Evolutionary conservation across 352 stramenopile genomes (phyloP), one percentile per base, ranked within the genome.

Genomic region (Phytophthora megakarya): DNA sequence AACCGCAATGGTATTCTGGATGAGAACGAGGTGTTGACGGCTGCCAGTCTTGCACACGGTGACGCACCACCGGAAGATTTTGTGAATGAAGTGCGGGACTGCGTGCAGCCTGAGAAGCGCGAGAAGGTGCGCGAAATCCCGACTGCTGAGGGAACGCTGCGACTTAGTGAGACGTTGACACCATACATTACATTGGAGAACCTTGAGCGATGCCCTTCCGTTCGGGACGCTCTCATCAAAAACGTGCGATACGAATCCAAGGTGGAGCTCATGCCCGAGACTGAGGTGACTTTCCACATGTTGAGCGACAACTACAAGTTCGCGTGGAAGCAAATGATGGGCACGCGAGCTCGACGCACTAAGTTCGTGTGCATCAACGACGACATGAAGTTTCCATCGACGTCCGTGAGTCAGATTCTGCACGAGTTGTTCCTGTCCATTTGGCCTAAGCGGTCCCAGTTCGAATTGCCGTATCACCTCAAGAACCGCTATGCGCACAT

Each of bases 281-380:
- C 80, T 18, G 86, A 96, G 39, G 92, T 98, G 46, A 97, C 92
- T 39, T 98, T 98, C 76, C 85, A 98, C 73, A 98, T 98, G 95
- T 73, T 98, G 21, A 92, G 81, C 42, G 94, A 98, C 58, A 89
- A 98, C 70, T 95, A 88, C 61, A 80, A 84, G 15, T 87, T 89
- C 42, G 96, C 94, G 35, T 92, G 87, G 80, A 88, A 88, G 53
- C 88, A 98, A 76, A 91, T 98, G 72, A 86, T 98, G 60, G 90
- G 86, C 56, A 96, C 97, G 46, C 87, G 95, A 35, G 87, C 86
- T 44, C 77, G 90, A 10, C 88, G 93, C 22, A 93, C 90, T 46
- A 98, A 98, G 80, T 98, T 98, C 61, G 90, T 98, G 21, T 98
- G 95, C 69, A 93, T 98, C 64, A 98, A 98, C 69, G 95, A 98